Base-by-base conservation (phyloP, 2,329 filamentous ascomycete species). In the Arthrobotrys megalospora region DNA sequence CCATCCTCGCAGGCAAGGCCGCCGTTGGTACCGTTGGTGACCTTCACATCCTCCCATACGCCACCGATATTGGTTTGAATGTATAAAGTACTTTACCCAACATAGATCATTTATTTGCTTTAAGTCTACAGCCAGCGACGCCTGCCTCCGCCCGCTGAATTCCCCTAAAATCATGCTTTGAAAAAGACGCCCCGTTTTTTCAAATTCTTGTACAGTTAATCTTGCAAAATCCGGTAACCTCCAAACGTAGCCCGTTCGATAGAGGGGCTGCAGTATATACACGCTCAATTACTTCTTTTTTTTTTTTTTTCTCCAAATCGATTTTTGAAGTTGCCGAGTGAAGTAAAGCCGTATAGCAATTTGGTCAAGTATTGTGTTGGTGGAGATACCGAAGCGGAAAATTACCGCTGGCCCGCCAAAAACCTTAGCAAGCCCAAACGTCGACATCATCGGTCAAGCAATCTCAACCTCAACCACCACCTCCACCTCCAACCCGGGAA, bases 11-110 rank as follows among this genome's bases (percentile, higher is more conserved):
- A 81, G 90, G 90, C 85, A 98, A 94, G 89, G 94, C 95, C 64
- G 91, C 93, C 67, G 92, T 97, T 80, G 92, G 93, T 80, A 89
- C 93, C 76, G 94, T 98, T 80, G 96, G 96, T 85, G 96, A 99
- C 85, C 89, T 99, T 82, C 92, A 93, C 85, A 89, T 91, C 83
- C 90, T 99, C 84, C 96, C 96, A 73, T 99, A 91, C 84, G 96
- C 94, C 81, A 93, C 94, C 86, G 96, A 99, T 84, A 88, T 99
- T 85, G 96, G 95, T 82, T 89, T 99, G 84, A 93, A 91, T 85
- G 93, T 97, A 89, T 99, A 96, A 79, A 77, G 38, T 45, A 66
- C 28, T 50, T 14, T 64, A 19, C 48, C 32, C 34, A 32, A 36
- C 36, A 66, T 77, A 77, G 66, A 77, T 47, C 50, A 48, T 63